These are phyloP conservation scores for Boletus huronensis DNA, from an alignment of 768 basidiomycete genomes.

Conservation along the genomic window DNA sequence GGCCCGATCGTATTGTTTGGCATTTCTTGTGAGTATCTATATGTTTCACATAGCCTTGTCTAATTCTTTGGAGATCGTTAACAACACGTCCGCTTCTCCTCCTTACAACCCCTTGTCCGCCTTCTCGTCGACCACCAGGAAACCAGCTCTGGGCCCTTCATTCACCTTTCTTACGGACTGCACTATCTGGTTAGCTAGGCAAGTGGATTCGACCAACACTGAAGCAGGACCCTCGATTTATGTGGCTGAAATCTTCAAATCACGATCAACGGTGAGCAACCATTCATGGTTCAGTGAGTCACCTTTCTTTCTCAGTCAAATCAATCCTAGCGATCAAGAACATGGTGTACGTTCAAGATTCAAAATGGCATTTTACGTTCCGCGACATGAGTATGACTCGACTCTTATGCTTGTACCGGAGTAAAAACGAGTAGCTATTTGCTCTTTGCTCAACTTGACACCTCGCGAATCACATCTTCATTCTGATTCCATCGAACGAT, in stretches of 20 bases:
- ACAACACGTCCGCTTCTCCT: conserved; percentile 43
- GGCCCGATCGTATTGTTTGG: conserved; percentile 41
- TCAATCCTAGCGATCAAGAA: conserved; percentile 34
- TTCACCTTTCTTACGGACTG: conserved; percentile 71
- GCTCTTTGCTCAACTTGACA: neutral
- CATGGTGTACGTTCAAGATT: conserved; percentile 41
- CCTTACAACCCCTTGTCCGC: conserved; percentile 33
- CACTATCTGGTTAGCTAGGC: conserved; percentile 62
- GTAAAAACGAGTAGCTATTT: neutral
- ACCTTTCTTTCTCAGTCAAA: neutral
- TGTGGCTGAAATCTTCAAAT: conserved; percentile 41
- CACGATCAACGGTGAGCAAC: conserved; percentile 40
- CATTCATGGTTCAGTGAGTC: neutral
- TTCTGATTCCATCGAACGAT: neutral
- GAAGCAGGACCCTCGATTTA: conserved; percentile 27
- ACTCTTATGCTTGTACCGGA: neutral
- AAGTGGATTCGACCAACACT: conserved; percentile 3
- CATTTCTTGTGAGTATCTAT: conserved; percentile 49
- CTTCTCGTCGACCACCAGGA: conserved; percentile 41
- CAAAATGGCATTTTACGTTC: conserved; percentile 29
- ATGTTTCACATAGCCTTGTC: neutral
- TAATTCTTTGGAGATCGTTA: conserved; percentile 49
- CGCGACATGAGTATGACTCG: neutral
- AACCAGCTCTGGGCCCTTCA: conserved; percentile 73
- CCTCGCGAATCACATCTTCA: neutral